Evolutionary conservation across 1,284 basidiomycete species (phyloP), one percentile per base, ranked within the genome.

Genomic region (Ustilago tritici): DNA sequence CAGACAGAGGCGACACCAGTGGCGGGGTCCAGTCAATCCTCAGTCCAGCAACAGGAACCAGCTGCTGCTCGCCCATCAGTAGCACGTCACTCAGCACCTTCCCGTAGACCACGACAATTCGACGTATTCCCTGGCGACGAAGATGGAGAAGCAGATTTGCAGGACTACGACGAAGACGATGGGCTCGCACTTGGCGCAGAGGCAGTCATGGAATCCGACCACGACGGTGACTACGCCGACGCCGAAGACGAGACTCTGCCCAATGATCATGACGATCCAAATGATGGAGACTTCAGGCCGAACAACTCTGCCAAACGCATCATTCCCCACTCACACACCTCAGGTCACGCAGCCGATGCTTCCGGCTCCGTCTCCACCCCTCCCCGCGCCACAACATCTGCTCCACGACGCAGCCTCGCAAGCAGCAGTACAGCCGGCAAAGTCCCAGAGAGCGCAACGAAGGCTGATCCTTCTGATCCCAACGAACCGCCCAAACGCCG

Each of bases 201-300:
- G 40, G 70, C 70, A 2, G 55, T 65, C 9, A 68, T 68, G 65
- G 65, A 68, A 34, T 54, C 61, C 0, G 70, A 65, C 12, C 61
- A 68, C 36, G 58, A 61, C n/a, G 57, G 56, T 17, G 57, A 58
- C 8, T 54, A 72, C 43, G 64, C 56, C 9, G 70, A 72, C 14
- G 32, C 49, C 34, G 70, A 68, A 54, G 65, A 53, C 32, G 65
- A 61, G 7, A 9, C 8, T 17, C 49, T 31, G 1, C 11, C 28
- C 6, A 3, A 38, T 3, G 56, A 65, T 9, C 28, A 41, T 8
- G 69, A 70, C 23, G 70, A 72, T 54, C 70, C 70, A 1, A 73
- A 68, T n/a, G 70, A 73, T 38, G 49, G 36, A 19, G 70, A 73
- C 31, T 73, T 73, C 31, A 57, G 63, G 6, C 69, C 55, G 12